Evolutionary conservation across 306 rosid species (phyloP).

Genomic region (Inga laurina): DNA sequence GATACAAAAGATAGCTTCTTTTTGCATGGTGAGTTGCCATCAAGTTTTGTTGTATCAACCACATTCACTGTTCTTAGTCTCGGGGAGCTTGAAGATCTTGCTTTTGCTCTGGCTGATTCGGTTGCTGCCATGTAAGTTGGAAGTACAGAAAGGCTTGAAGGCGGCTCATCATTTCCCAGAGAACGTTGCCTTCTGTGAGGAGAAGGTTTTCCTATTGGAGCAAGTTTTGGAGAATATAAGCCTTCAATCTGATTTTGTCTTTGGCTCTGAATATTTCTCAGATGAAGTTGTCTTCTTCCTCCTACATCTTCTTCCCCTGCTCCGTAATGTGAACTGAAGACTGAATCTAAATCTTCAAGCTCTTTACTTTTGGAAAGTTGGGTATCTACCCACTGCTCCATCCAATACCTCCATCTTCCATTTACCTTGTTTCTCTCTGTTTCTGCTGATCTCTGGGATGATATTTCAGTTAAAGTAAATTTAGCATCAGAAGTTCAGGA

Average conservation of each 20-base stretch:
- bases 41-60: slow-evolving; percentile 51
- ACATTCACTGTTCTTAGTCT: slow-evolving; percentile 54
- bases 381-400: slow-evolving; percentile 96
- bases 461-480: background rate
- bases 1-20: slow-evolving; percentile 60
- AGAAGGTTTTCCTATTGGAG: slow-evolving; percentile 41
- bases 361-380: slow-evolving; percentile 88
- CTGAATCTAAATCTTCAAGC: slow-evolving; percentile 79
- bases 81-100: slow-evolving; percentile 79
- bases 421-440: slow-evolving; percentile 69
- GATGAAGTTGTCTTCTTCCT: slow-evolving; percentile 48
- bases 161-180: slow-evolving; percentile 61
- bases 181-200: slow-evolving; percentile 69
- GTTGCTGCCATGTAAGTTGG: slow-evolving; percentile 98
- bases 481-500: background rate
- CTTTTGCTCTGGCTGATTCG: slow-evolving; percentile 80
- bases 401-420: slow-evolving; percentile 97
- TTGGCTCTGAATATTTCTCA: slow-evolving; percentile 34
- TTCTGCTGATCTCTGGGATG: slow-evolving; percentile 80
- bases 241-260: slow-evolving; percentile 46
- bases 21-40: slow-evolving; percentile 81
- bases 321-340: slow-evolving; percentile 50
- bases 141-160: slow-evolving; percentile 60
- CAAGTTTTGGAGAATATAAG: slow-evolving; percentile 51
- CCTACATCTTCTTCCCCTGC: slow-evolving; percentile 42